phyloP scores from a whole-genome alignment of 805 yeast species.

The Teunomyces kruisii region DNA sequence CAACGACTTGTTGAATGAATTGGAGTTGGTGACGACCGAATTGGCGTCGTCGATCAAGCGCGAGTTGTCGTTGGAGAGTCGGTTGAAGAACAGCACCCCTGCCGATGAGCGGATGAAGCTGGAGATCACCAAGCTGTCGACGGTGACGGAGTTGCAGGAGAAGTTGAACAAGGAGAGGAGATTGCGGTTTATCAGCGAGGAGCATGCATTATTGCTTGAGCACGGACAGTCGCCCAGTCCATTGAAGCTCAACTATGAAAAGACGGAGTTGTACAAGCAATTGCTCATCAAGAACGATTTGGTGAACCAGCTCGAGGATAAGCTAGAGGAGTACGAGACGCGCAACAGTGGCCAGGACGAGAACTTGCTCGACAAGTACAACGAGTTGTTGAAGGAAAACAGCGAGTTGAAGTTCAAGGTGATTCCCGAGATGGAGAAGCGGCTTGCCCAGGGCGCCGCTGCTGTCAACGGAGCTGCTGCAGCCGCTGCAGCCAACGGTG shows the following conservation, averaged over 20 bases:
- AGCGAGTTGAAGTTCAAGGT: slow-evolving; percentile 40
- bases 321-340: slow-evolving; percentile 36
- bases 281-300: slow-evolving; percentile 49
- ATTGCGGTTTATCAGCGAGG: slow-evolving; percentile 69
- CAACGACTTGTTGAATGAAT: slow-evolving; percentile 56
- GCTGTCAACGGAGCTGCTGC: slow-evolving; percentile 3
- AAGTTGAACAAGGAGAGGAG: slow-evolving; percentile 63
- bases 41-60: slow-evolving; percentile 70
- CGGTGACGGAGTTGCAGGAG: slow-evolving; percentile 44
- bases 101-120: neutral
- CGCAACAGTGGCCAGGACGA: slow-evolving; percentile 23
- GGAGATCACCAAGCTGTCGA: slow-evolving; percentile 33
- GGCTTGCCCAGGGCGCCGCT: slow-evolving; percentile 9
- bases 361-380: slow-evolving; percentile 38
- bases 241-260: slow-evolving; percentile 55
- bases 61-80: slow-evolving; percentile 60
- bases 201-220: slow-evolving; percentile 58
- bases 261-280: slow-evolving; percentile 50
- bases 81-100: slow-evolving; percentile 20
- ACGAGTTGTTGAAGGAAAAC: slow-evolving; percentile 40
- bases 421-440: slow-evolving; percentile 48
- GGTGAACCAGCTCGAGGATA: slow-evolving; percentile 47
- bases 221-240: slow-evolving; percentile 53
- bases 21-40: slow-evolving; percentile 69
- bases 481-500: neutral